Evolutionary conservation across 2,329 filamentous ascomycete genomes (phyloP).

Genomic region (Trichoderma polysporum): DNA sequence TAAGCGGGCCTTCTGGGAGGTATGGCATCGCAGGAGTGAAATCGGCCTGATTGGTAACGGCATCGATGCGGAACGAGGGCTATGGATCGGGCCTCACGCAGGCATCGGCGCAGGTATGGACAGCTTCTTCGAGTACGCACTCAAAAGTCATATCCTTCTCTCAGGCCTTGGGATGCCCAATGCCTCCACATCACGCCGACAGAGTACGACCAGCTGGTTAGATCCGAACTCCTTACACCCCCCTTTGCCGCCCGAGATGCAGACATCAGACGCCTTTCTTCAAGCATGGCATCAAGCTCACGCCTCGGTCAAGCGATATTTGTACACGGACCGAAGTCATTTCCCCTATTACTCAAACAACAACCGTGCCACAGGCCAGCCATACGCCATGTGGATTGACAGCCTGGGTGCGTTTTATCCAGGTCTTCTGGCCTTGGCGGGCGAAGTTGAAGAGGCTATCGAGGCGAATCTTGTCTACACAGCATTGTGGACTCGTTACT

Average conservation of each 20-base stretch:
- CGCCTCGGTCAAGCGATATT: conserved; percentile 80
- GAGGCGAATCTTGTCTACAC: conserved; percentile 88
- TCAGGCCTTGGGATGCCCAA: conserved; percentile 69
- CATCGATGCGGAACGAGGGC: conserved; percentile 85
- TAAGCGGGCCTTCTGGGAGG: conserved; percentile 93
- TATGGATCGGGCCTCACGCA: conserved; percentile 86
- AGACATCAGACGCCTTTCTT: conserved; percentile 76
- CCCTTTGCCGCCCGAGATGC: conserved; percentile 62
- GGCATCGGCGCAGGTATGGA: conserved; percentile 96
- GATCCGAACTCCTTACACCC: conserved; percentile 63
- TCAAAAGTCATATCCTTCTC: conserved; percentile 89
- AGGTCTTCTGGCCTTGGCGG: conserved; percentile 79
- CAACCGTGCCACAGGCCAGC: conserved; percentile 82
- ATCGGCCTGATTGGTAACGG: conserved; percentile 88
- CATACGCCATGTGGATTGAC: conserved; percentile 91
- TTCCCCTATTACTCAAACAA: conserved; percentile 93
- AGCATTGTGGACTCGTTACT: conserved; percentile 90
- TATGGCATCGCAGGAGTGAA: conserved; percentile 84
- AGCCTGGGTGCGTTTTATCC: conserved; percentile 95
- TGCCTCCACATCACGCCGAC: conserved; percentile 39
- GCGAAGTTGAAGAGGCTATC: conserved; percentile 86
- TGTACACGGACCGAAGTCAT: conserved; percentile 74
- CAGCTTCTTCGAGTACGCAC: conserved; percentile 97
- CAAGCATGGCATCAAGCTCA: conserved; percentile 83
- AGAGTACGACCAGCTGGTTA: conserved; percentile 49